Evolutionary conservation across 345 rosid species (phyloP).

Genomic region (Euphorbia peplus): DNA sequence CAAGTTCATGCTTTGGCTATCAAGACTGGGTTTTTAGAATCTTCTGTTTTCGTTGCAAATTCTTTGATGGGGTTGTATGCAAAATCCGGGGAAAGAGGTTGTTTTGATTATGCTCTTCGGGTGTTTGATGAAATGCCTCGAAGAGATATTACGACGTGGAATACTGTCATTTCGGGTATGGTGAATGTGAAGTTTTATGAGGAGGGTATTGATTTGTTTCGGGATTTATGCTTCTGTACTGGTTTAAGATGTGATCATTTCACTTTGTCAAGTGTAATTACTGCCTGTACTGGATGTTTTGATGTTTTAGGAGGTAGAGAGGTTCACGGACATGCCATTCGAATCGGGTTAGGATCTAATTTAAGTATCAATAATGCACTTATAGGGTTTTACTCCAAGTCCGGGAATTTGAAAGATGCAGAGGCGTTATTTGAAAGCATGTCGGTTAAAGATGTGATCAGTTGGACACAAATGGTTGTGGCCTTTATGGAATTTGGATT

Average conservation of each 20-base stretch:
- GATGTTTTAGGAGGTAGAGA: slow-evolving; percentile 49
- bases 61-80: slow-evolving; percentile 65
- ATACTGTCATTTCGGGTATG: slow-evolving; percentile 61
- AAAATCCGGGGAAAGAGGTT: slow-evolving; percentile 36
- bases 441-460: slow-evolving; percentile 51
- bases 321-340: slow-evolving; percentile 61
- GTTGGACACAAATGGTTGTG: slow-evolving; percentile 61
- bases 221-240: slow-evolving; percentile 31
- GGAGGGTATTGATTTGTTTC: slow-evolving; percentile 48
- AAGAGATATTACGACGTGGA: slow-evolving; percentile 67
- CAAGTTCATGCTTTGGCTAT: slow-evolving; percentile 51
- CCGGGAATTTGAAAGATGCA: slow-evolving; percentile 42
- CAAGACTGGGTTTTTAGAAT: slow-evolving; percentile 38
- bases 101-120: slow-evolving; percentile 35
- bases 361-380: slow-evolving; percentile 66
- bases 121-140: slow-evolving; percentile 67
- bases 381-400: slow-evolving; percentile 58
- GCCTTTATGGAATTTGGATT: slow-evolving; percentile 67
- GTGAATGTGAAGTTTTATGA: slow-evolving; percentile 39
- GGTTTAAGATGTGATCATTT: slow-evolving; percentile 47
- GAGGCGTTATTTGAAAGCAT: slow-evolving; percentile 47
- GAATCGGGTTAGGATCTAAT: slow-evolving; percentile 46
- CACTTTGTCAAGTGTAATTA: slow-evolving; percentile 59
- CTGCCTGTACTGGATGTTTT: slow-evolving; percentile 49
- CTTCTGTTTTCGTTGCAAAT: slow-evolving; percentile 50